phyloP scores from a whole-genome alignment of 1,284 basidiomycete species.

The Phylloboletellus chloephorus region DNA sequence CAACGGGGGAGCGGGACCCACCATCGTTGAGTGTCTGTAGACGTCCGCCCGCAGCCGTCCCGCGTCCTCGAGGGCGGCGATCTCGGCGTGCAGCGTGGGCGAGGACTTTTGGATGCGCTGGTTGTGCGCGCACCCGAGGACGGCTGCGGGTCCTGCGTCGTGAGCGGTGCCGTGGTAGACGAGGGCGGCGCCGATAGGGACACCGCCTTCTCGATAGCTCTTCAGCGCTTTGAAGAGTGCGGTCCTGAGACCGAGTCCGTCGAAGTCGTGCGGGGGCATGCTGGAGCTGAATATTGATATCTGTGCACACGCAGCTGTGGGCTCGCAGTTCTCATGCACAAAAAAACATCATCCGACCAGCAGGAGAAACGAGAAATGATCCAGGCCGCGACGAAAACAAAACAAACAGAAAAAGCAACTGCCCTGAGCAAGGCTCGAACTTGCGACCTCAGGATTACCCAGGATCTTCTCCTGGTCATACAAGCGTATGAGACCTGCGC shows the following conservation, averaged over 20 bases:
- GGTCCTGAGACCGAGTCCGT: slow-evolving; percentile 25
- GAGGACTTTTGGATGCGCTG: slow-evolving; percentile 49
- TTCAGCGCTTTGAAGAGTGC: slow-evolving; percentile 43
- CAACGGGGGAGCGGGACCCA: too few species aligned
- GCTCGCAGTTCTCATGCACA: slow-evolving; percentile 1
- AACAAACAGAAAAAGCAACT: slow-evolving; percentile 2
- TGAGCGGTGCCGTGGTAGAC: slow-evolving; percentile 27
- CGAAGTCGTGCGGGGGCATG: slow-evolving; percentile 11
- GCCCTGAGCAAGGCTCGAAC: slow-evolving; percentile 48
- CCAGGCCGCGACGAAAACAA: not conserved
- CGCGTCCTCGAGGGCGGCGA: slow-evolving; percentile 46
- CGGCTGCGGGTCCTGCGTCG: slow-evolving; percentile 16
- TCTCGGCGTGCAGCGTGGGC: slow-evolving; percentile 53
- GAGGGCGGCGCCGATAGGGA: slow-evolving; percentile 54
- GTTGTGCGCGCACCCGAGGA: slow-evolving; percentile 49
- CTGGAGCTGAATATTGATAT: too few species aligned
- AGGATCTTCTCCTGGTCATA: slow-evolving; percentile 24
- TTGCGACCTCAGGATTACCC: slow-evolving; percentile 50
- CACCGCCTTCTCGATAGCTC: slow-evolving; percentile 45
- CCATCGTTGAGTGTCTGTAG: slow-evolving; percentile 45
- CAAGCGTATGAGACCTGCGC: slow-evolving; percentile 31
- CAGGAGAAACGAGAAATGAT: too few species aligned
- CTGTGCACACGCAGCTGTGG: too few species aligned
- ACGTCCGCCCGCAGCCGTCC: slow-evolving; percentile 40
- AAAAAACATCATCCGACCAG: too few species aligned